Evolutionary conservation across 106 monocot genomes (phyloP).

Genomic region (Xerophyta viscosa): DNA sequence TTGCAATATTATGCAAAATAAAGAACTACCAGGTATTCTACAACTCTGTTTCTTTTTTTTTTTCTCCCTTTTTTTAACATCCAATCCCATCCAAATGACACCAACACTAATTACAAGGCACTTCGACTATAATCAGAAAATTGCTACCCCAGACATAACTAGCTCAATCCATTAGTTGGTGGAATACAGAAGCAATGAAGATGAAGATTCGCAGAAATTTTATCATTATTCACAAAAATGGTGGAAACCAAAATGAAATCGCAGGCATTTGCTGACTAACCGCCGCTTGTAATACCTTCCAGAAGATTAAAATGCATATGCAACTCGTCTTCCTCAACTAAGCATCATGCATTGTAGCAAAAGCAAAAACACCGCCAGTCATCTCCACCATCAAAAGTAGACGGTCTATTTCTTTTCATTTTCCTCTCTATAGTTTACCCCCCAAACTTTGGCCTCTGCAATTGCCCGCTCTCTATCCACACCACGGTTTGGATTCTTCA

Average conservation of each 20-base stretch:
- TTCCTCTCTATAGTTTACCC: slow-evolving; percentile 69
- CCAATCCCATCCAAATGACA: too few species aligned
- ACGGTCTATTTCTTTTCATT: slow-evolving; percentile 8
- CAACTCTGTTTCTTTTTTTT: too few species aligned
- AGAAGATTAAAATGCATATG: neutral
- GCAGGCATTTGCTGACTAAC: neutral
- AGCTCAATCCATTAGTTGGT: neutral
- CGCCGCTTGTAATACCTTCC: neutral
- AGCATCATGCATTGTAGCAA: too few species aligned
- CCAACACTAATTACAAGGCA: too few species aligned
- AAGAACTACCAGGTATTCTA: too few species aligned
- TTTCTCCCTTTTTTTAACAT: too few species aligned
- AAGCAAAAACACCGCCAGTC: slow-evolving; percentile 5
- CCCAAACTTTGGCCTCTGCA: slow-evolving; percentile 64
- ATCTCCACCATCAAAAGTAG: slow-evolving; percentile 23
- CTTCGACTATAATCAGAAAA: neutral
- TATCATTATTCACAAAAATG: slow-evolving; percentile 1
- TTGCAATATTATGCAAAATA: too few species aligned
- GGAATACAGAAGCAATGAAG: neutral
- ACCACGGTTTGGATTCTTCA: slow-evolving; percentile 11
- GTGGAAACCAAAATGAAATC: neutral
- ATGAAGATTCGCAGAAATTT: neutral
- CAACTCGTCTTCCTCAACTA: neutral
- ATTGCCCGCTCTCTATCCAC: slow-evolving; percentile 41
- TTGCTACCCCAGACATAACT: neutral